Conservation (phyloP, 2,329 filamentous ascomycete genomes). For the Colletotrichum tamarilloi region DNA sequence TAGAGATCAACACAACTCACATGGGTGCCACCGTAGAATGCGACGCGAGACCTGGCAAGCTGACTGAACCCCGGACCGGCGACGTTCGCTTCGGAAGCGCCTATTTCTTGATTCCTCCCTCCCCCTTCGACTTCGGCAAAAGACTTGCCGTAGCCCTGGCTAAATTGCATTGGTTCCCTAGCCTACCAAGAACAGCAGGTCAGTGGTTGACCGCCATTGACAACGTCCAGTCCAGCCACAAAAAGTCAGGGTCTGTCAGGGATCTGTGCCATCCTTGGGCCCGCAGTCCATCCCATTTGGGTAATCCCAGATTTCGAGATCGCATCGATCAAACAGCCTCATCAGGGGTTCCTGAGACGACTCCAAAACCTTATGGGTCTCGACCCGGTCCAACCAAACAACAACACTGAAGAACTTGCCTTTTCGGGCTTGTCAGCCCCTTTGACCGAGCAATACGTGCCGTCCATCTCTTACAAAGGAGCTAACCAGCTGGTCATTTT, state of each 20-base stretch:
- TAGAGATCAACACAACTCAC: background rate
- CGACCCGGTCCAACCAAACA: background rate
- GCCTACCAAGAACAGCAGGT: slow-evolving; percentile 1
- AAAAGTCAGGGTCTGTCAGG: background rate
- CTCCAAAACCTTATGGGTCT: slow-evolving; percentile 33
- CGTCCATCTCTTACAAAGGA: slow-evolving; percentile 24
- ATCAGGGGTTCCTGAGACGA: slow-evolving; percentile 34
- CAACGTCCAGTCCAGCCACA: background rate
- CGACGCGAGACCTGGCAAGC: background rate
- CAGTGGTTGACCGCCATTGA: background rate
- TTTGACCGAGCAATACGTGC: slow-evolving; percentile 1
- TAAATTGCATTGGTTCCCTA: slow-evolving; percentile 5
- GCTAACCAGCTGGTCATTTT: background rate
- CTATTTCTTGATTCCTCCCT: background rate
- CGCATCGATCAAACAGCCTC: slow-evolving; percentile 35
- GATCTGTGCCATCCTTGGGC: slow-evolving; percentile 5
- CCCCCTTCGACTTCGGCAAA: slow-evolving; percentile 1
- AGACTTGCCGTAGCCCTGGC: slow-evolving; percentile 10
- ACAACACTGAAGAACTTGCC: background rate
- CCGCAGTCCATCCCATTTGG: background rate
- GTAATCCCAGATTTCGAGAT: background rate
- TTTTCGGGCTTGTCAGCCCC: background rate
- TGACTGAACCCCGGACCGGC: background rate
- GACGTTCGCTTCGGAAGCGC: background rate
- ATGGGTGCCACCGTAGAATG: background rate